Evolutionary conservation across 169 alveolate genomes (phyloP).

Genomic region (Plasmodium cynomolgi): DNA sequence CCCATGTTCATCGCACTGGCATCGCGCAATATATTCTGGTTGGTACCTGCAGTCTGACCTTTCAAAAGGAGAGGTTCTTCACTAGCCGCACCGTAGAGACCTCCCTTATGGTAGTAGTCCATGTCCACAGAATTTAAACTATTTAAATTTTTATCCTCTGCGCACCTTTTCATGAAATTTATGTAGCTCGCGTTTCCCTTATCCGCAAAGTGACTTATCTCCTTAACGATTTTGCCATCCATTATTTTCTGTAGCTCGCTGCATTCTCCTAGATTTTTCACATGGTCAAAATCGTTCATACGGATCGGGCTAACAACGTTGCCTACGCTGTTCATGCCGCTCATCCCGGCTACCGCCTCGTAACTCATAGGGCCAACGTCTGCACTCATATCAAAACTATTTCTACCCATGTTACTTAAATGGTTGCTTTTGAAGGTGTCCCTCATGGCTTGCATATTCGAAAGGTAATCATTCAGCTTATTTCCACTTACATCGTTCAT

Average conservation of each 20-base stretch:
- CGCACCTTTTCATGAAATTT: not conserved
- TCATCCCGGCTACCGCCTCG: not conserved
- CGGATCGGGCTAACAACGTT: not conserved
- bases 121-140: not conserved
- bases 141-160: not conserved
- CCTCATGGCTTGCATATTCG: not conserved
- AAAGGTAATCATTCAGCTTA: not conserved
- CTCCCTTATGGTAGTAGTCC: not conserved
- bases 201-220: conserved; percentile 1
- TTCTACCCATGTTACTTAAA: not conserved
- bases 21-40: not conserved
- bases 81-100: not conserved
- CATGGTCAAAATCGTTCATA: not conserved
- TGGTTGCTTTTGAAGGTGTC: not conserved
- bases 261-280: not conserved
- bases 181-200: not conserved
- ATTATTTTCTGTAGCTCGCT: not conserved
- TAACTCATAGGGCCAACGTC: not conserved
- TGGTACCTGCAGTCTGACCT: not conserved
- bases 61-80: not conserved
- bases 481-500: not conserved
- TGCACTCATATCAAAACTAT: not conserved
- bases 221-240: conserved; percentile 2
- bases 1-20: not conserved
- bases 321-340: not conserved